Conservation (phyloP, 371 early-diverging fungal species). For the Mucor lusitanicus region DNA sequence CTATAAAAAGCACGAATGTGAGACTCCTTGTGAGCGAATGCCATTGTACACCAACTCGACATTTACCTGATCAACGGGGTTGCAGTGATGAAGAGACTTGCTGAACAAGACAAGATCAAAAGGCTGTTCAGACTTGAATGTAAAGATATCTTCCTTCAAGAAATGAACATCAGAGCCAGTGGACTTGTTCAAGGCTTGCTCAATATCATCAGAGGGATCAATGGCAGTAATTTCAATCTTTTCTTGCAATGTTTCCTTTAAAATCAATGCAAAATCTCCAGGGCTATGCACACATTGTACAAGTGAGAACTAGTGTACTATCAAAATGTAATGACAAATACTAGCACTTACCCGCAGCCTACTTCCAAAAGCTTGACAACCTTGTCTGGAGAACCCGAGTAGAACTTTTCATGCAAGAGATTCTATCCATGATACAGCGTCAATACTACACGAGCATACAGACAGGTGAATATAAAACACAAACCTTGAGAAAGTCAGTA, state of each 20-base stretch:
- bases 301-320: too few species aligned
- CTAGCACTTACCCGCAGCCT: slow-evolving; percentile 32
- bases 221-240: slow-evolving; percentile 25
- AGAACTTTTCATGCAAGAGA: slow-evolving; percentile 17
- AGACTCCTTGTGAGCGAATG: neutral
- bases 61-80: slow-evolving; percentile 29
- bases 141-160: slow-evolving; percentile 14
- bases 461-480: neutral
- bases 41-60: too few species aligned
- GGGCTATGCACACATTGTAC: too few species aligned
- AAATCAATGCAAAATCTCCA: slow-evolving; percentile 27
- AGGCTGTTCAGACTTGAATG: slow-evolving; percentile 1
- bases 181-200: slow-evolving; percentile 9
- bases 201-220: slow-evolving; percentile 31
- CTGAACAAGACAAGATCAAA: slow-evolving; percentile 38
- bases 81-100: slow-evolving; percentile 43
- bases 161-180: slow-evolving; percentile 11
- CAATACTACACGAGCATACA: neutral
- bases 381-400: neutral
- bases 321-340: neutral
- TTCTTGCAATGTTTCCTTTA: slow-evolving; percentile 20
- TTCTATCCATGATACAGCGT: slow-evolving; percentile 4
- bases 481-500: neutral
- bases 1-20: slow-evolving; percentile 6
- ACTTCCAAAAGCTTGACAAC: slow-evolving; percentile 25